Conservation (phyloP, 305 asterid genomes). For the Fraxinus floribunda region DNA sequence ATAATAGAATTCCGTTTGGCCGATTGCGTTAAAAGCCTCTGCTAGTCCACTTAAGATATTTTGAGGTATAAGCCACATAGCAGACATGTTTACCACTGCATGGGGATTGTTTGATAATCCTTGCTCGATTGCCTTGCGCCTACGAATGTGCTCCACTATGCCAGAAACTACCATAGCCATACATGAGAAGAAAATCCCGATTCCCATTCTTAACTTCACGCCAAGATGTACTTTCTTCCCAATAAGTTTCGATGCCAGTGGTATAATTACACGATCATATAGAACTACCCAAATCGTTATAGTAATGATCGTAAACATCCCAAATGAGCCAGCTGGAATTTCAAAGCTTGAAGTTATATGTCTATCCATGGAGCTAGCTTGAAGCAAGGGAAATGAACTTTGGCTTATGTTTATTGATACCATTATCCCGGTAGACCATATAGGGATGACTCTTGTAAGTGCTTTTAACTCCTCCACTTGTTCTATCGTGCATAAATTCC, state of each 20-base stretch:
- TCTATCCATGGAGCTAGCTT: conserved; percentile 58
- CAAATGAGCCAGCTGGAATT: conserved; percentile 60
- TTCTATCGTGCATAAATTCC: conserved; percentile 56
- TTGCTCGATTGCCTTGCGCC: conserved; percentile 41
- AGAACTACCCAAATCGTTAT: conserved; percentile 47
- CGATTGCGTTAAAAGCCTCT: conserved; percentile 58
- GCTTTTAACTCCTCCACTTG: conserved; percentile 69
- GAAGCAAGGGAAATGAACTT: conserved; percentile 48
- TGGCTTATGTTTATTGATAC: conserved; percentile 47
- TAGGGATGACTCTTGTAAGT: conserved; percentile 47
- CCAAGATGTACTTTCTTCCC: conserved; percentile 44
- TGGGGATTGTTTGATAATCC: conserved; percentile 42
- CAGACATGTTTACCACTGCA: conserved; percentile 51
- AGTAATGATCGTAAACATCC: conserved; percentile 40
- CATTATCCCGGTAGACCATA: conserved; percentile 64
- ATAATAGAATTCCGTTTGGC: conserved; percentile 57
- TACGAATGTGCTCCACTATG: conserved; percentile 45
- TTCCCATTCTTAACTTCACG: conserved; percentile 59
- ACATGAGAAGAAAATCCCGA: conserved; percentile 44
- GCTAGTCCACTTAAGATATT: conserved; percentile 46
- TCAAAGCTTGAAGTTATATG: conserved; percentile 49
- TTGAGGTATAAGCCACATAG: conserved; percentile 68
- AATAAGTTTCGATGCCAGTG: conserved; percentile 42
- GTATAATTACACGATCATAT: conserved; percentile 54
- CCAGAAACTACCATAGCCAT: conserved; percentile 49